Evolutionary conservation across 441 rosid genomes (phyloP).

Genomic region (Dalechampia spathulata): DNA sequence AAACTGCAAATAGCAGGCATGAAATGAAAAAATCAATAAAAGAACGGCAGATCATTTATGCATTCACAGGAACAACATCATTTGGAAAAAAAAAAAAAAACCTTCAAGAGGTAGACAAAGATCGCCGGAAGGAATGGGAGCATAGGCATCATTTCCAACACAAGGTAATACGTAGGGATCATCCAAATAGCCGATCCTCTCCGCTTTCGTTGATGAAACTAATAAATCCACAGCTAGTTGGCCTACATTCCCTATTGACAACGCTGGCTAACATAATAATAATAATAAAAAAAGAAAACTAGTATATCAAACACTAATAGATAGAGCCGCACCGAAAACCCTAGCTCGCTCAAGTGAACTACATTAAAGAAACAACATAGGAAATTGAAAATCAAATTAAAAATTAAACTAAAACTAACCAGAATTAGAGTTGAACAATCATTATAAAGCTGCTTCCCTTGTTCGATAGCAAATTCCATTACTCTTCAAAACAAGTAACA

Average conservation of each 20-base stretch:
- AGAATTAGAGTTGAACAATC: constrained; percentile 66
- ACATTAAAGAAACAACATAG: neutral
- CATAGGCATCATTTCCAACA: constrained; percentile 79
- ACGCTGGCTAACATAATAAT: constrained; percentile 47
- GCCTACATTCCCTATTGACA: constrained; percentile 90
- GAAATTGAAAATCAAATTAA: neutral
- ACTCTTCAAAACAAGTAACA: neutral
- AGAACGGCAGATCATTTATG: neutral
- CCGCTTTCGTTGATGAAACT: constrained; percentile 58
- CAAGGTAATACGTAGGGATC: constrained; percentile 76
- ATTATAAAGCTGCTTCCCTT: constrained; percentile 37
- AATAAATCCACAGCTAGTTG: constrained; percentile 82
- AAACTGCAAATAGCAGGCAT: constrained; percentile 36
- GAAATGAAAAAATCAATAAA: neutral
- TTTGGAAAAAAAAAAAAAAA: constrained; percentile 8
- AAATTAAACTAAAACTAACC: constrained; percentile 27
- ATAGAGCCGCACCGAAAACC: too few relatives aligned
- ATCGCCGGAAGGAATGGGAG: constrained; percentile 60
- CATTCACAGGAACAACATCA: neutral
- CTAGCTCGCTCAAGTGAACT: too few relatives aligned
- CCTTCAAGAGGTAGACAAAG: constrained; percentile 87
- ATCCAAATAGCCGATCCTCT: constrained; percentile 68
- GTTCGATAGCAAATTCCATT: constrained; percentile 61
- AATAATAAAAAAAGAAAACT: too few relatives aligned
- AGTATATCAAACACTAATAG: too few relatives aligned